These are phyloP conservation scores for Malus sieversii DNA, from an alignment of 306 rosid genomes.

Conservation along the genomic window DNA sequence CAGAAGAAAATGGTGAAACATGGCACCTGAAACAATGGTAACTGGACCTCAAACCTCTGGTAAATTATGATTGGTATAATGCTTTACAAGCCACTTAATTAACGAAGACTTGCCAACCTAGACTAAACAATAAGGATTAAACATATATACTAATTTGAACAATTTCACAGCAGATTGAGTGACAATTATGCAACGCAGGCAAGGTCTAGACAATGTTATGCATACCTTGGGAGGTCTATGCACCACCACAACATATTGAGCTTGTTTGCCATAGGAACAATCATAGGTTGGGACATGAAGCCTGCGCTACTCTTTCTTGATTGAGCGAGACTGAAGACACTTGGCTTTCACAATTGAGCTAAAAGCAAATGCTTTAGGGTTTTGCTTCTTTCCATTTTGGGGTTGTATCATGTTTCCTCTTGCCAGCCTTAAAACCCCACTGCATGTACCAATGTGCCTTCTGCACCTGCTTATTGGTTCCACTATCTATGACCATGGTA, in stretches of 20 bases:
- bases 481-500: constrained; percentile 40
- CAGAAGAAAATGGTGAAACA: not conserved
- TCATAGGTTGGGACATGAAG: constrained; percentile 67
- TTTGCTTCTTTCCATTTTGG: constrained; percentile 38
- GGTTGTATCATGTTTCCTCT: constrained; percentile 39
- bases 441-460: constrained; percentile 62
- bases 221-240: constrained; percentile 90
- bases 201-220: not conserved
- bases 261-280: constrained; percentile 64
- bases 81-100: constrained; percentile 69
- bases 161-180: not conserved
- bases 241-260: constrained; percentile 71
- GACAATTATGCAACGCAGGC: not conserved
- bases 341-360: constrained; percentile 65
- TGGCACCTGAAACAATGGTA: constrained; percentile 72
- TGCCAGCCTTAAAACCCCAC: constrained; percentile 49
- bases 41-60: constrained; percentile 78
- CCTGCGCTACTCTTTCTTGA: constrained; percentile 86
- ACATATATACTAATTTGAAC: not conserved
- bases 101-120: constrained; percentile 84
- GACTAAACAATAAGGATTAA: not conserved
- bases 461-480: constrained; percentile 54
- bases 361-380: constrained; percentile 76
- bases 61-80: constrained; percentile 80
- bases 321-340: constrained; percentile 69